These are phyloP conservation scores for Claviceps arundinis DNA, from an alignment of 2,329 filamentous ascomycete genomes.

Conservation along the genomic window DNA sequence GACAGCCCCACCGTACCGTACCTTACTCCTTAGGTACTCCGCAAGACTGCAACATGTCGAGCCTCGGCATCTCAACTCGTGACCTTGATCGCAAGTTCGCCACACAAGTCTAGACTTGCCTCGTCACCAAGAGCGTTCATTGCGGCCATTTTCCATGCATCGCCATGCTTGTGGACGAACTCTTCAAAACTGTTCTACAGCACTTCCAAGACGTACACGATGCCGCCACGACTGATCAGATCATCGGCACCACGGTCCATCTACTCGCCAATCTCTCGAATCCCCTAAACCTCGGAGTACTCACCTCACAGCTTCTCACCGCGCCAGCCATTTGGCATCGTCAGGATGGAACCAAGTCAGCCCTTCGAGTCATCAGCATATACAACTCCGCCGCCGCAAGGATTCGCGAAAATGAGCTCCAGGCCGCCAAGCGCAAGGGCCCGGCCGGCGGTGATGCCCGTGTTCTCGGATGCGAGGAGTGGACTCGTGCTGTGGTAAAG, in stretches of 20 bases:
- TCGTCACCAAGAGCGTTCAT: not conserved
- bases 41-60: too few species aligned
- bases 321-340: constrained; percentile 58
- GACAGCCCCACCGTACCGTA: too few species aligned
- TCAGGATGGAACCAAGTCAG: constrained; percentile 46
- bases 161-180: constrained; percentile 51
- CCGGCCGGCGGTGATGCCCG: constrained; percentile 27
- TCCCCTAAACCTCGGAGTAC: constrained; percentile 58
- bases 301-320: constrained; percentile 58
- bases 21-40: too few species aligned
- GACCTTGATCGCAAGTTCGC: too few species aligned
- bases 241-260: constrained; percentile 52
- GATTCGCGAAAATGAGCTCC: constrained; percentile 35
- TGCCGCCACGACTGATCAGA: constrained; percentile 36
- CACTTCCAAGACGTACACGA: constrained; percentile 41
- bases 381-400: constrained; percentile 54
- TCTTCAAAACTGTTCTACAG: constrained; percentile 53
- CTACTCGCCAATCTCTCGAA: constrained; percentile 59
- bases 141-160: constrained; percentile 4
- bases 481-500: constrained; percentile 42
- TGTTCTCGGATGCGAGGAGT: constrained; percentile 35
- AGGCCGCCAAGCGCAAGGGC: constrained; percentile 19
- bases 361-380: constrained; percentile 54
- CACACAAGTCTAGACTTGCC: too few species aligned
- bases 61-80: too few species aligned